Conservation (phyloP, 2,329 filamentous ascomycete genomes). For the Hymenoscyphus fructigenus region DNA sequence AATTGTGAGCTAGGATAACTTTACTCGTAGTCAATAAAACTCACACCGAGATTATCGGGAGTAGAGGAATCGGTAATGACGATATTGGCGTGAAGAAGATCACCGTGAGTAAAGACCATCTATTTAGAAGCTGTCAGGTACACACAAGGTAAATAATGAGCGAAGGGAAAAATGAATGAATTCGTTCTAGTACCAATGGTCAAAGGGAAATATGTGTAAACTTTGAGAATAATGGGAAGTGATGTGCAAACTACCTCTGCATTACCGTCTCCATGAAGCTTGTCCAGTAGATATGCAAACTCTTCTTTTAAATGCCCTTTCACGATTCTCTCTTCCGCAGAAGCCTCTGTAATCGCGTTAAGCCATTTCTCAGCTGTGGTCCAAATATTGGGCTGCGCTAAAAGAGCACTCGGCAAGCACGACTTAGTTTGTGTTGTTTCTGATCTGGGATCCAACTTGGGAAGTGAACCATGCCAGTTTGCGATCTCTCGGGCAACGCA, state of each 20-base stretch:
- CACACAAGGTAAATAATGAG: not conserved
- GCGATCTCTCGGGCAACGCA: not conserved
- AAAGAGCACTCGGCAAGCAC: not conserved
- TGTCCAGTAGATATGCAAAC: not conserved
- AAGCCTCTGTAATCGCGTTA: not conserved
- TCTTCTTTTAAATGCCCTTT: not conserved
- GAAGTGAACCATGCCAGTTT: not conserved
- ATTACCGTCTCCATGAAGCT: not conserved
- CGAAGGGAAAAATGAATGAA: not conserved
- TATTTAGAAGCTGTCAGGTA: not conserved
- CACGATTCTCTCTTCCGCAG: not conserved
- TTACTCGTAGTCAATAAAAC: not conserved
- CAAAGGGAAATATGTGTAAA: not conserved
- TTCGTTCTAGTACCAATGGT: not conserved
- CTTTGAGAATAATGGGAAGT: not conserved
- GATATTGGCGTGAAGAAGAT: not conserved
- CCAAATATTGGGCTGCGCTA: not conserved
- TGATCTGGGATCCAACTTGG: not conserved
- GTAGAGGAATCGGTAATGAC: not conserved
- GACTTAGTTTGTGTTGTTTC: not conserved
- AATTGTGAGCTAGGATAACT: not conserved
- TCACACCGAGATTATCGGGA: not conserved
- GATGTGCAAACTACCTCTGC: not conserved
- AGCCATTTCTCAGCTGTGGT: not conserved
- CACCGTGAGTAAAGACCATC: not conserved